phyloP scores from a whole-genome alignment of 2,329 filamentous ascomycete species.

The Fusarium pilosicola region DNA sequence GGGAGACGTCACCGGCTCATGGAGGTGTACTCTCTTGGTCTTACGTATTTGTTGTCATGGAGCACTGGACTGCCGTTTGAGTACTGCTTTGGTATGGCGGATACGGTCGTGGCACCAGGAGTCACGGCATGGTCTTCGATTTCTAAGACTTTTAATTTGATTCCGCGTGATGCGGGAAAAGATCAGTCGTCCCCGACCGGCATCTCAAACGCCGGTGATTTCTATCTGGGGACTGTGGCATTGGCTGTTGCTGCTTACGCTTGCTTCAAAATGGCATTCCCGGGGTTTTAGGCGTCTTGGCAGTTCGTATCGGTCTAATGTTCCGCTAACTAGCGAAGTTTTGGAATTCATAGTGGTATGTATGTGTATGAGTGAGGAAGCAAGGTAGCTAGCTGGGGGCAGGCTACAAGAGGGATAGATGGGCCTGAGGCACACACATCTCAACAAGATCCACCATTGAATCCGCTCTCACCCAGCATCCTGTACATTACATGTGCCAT shows the following conservation, averaged over 20 bases:
- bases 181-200: not conserved
- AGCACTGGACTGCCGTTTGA: not conserved
- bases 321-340: no score
- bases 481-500: no score
- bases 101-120: not conserved
- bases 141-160: not conserved
- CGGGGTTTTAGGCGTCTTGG: no score
- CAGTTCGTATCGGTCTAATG: no score
- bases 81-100: slow-evolving; percentile 1
- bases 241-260: not conserved
- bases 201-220: not conserved
- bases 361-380: no score
- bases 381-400: no score
- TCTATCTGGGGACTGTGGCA: not conserved
- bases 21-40: not conserved
- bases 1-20: not conserved
- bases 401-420: no score
- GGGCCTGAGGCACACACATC: no score
- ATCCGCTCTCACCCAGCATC: no score
- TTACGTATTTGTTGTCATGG: not conserved
- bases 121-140: not conserved
- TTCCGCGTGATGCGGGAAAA: not conserved
- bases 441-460: no score
- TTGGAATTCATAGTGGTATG: no score
- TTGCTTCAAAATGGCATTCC: no score